Conservation (phyloP, 2,329 filamentous ascomycete species). For the Alternaria sp. region DNA sequence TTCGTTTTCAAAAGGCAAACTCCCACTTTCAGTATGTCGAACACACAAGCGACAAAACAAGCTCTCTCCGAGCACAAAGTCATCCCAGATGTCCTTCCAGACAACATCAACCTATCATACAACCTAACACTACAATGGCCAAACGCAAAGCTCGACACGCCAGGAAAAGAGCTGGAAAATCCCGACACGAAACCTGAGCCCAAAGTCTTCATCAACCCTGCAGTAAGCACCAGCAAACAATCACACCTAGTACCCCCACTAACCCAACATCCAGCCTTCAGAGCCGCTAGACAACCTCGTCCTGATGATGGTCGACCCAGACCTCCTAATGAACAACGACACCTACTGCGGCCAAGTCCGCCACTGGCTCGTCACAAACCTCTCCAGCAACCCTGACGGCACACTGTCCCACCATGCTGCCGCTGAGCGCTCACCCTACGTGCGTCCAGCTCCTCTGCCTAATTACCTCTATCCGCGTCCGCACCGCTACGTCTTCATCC, state of each 20-base stretch:
- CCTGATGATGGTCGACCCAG: conserved; percentile 32
- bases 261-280: conserved; percentile 14
- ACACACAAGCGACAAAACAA: conserved; percentile 14
- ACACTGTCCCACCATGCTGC: conserved; percentile 10
- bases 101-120: conserved; percentile 18
- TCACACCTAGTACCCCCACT: background rate
- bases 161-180: conserved; percentile 24
- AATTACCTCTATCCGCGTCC: conserved; percentile 22
- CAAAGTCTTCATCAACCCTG: conserved; percentile 21
- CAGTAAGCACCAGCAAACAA: conserved; percentile 1
- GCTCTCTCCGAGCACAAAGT: conserved; percentile 22
- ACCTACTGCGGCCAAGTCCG: conserved; percentile 34
- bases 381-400: conserved; percentile 21
- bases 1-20: too few relatives aligned
- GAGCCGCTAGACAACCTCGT: conserved; percentile 23
- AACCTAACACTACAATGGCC: conserved; percentile 26
- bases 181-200: conserved; percentile 31
- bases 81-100: conserved; percentile 29
- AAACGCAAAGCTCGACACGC: conserved; percentile 20
- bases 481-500: conserved; percentile 33
- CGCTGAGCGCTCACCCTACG: conserved; percentile 26
- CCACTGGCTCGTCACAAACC: conserved; percentile 34
- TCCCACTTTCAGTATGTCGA: conserved; percentile 5
- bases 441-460: conserved; percentile 32
- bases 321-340: conserved; percentile 35